Percentiles rank a stretch among this genome's conserved stretches.
Conservation (phyloP, 805 yeast genomes). For the Metschnikowia santaceciliae region DNA sequence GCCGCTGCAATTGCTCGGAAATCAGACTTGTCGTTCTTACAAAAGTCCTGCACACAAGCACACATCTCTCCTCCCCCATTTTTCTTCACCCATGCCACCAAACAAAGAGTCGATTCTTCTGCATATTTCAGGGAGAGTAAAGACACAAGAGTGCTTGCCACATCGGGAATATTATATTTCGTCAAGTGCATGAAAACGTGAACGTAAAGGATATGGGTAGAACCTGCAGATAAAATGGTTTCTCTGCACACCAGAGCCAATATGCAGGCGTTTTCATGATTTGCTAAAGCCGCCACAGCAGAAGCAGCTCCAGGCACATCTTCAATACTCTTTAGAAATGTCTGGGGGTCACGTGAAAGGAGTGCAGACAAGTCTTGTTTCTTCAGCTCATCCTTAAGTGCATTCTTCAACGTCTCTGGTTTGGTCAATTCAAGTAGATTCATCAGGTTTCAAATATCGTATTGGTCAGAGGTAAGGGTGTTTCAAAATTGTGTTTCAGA, state of each 20-base stretch:
- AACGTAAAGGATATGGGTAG: not conserved
- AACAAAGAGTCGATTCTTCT: not conserved
- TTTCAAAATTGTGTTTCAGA: too few species aligned
- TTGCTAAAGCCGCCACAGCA: not conserved
- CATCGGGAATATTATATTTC: not conserved
- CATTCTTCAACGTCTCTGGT: not conserved
- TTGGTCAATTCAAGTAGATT: not conserved
- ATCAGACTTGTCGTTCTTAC: not conserved
- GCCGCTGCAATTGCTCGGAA: conserved; percentile 5
- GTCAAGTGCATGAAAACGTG: conserved; percentile 5
- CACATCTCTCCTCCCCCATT: not conserved
- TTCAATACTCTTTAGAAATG: not conserved
- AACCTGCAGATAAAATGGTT: not conserved
- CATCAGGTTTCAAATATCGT: not conserved
- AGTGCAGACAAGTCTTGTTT: not conserved
- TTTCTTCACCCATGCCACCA: not conserved
- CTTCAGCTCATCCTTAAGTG: not conserved
- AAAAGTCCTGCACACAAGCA: not conserved
- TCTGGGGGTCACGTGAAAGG: not conserved
- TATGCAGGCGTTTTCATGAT: not conserved
- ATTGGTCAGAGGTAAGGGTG: not conserved
- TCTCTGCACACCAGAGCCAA: not conserved
- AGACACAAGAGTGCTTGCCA: conserved; percentile 4
- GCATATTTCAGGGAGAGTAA: not conserved
- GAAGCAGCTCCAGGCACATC: not conserved